Evolutionary conservation across 2,329 filamentous ascomycete species (phyloP), one percentile per base, ranked within the genome.

Genomic region (Dactylellina parvicollis): DNA sequence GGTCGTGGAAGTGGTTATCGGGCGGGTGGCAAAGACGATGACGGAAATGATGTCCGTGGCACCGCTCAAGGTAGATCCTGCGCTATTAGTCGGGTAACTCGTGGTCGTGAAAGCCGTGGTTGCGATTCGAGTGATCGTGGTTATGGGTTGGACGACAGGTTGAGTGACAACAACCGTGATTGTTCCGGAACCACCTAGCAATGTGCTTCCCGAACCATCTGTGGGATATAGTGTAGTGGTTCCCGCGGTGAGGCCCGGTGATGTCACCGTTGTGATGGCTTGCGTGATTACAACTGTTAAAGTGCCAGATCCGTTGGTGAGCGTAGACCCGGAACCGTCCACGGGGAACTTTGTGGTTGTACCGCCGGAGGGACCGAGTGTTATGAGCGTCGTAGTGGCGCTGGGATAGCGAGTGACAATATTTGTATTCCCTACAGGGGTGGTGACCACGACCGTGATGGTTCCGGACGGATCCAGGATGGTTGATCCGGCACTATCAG

Each of bases 281-380:
- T 55, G 34, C 2, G 50, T 55, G 34, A 55, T 55, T n/a, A 55
- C 2, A 24, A 55, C 50, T 5, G 20, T 40, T 8, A 38, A 10
- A 16, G 50, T 36, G 2, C 34, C 30, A 9, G 28, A 26, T 8
- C 28, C 49, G 10, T 38, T 12, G 1, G 50, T 26, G 40, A 4
- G 9, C 2, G 50, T 22, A 2, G 9, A 9, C 1, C 50, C 50
- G n/a, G 32, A 2, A n/a, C 32, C 20, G 20, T 55, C 12, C 3
- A 26, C 32, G 2, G 50, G 50, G 20, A 24, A 42, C 4, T n/a
- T 1, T 4, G 50, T 55, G 7, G 50, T 55, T 1, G 8, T 40
- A 2, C 50, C 50, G 9, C 12, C 20, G 2, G 12, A 9, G 2
- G 30, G 2, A n/a, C 44, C 44, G 4, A 20, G 20, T 10, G 44